These are phyloP conservation scores for Nicotiana otophora DNA, from an alignment of 257 asterid genomes.

Conservation along the genomic window DNA sequence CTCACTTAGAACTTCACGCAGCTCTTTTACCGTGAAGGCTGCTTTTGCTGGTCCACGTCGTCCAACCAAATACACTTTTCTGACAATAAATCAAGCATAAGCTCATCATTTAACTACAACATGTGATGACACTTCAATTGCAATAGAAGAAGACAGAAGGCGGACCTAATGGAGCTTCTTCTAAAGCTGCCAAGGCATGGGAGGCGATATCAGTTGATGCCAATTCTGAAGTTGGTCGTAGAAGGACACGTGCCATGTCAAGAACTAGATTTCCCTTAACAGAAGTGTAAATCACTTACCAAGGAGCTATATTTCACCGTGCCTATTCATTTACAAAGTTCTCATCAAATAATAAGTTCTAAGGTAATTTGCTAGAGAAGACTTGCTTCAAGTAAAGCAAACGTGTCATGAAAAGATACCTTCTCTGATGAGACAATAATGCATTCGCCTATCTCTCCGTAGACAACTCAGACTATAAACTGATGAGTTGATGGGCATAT, in stretches of 20 bases:
- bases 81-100: conserved; percentile 22
- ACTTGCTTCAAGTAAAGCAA: neutral
- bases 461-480: neutral
- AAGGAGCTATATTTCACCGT: neutral
- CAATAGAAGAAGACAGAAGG: neutral
- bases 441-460: neutral
- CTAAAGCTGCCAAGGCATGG: conserved; percentile 75
- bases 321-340: neutral
- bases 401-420: neutral
- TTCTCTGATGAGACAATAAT: neutral
- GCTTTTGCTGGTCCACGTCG: conserved; percentile 98
- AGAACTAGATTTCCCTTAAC: conserved; percentile 94
- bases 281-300: neutral
- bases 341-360: neutral
- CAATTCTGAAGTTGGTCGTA: conserved; percentile 70
- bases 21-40: conserved; percentile 91
- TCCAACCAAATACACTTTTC: conserved; percentile 94
- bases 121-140: neutral
- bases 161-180: conserved; percentile 73
- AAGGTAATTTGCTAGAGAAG: neutral
- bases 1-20: conserved; percentile 80
- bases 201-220: conserved; percentile 74
- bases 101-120: neutral
- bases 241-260: conserved; percentile 86
- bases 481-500: neutral